Base-by-base conservation (phyloP, 2,329 filamentous ascomycete genomes). In the Fusarium oxysporum region DNA sequence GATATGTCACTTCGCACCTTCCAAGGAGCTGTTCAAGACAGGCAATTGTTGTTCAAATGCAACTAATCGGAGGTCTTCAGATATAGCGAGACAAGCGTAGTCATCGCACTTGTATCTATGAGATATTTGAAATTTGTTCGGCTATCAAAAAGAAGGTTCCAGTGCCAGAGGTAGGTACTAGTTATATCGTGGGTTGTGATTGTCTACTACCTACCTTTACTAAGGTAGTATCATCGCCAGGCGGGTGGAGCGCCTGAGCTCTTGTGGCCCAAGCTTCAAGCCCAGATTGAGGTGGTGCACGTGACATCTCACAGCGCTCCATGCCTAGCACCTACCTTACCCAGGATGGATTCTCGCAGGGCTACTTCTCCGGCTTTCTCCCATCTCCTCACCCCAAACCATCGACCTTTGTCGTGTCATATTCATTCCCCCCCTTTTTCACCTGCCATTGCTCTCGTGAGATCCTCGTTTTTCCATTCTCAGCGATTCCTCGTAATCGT, bases 281-380 rank as follows among this genome's bases (percentile, higher is more conserved):
- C 53, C 40, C 23, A 57, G 45, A 58, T 41, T 12, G 32, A 57
- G 30, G n/a, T 17, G n/a, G 4, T 47, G 44, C 70, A 73, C 70
- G 70, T 73, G 70, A 73, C 69, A 43, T 23, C 12, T 30, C 50
- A 35, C 60, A 60, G 50, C 54, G 48, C 62, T 60, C 58, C 41
- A 56, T 66, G 44, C 56, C 45, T 66, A 50, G 28, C 47, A 33
- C 47, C 45, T 50, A 50, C 45, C 47, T 50, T 50, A 45, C 53
- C 45, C 59, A 51, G 51, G 43, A 58, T 50, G 45, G 41, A 62
- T 71, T 60, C 54, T 70, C 62, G 50, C 62, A 71, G 70, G 55
- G 76, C 74, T 73, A 58, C 72, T 75, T 77, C 68, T 76, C 74
- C 65, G 70, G 71, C 71, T 65, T 77, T 76, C 74, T 75, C 66